These are phyloP conservation scores for Pseudogymnoascus sp. DNA, from an alignment of 2,329 filamentous ascomycete genomes.

Conservation along the genomic window DNA sequence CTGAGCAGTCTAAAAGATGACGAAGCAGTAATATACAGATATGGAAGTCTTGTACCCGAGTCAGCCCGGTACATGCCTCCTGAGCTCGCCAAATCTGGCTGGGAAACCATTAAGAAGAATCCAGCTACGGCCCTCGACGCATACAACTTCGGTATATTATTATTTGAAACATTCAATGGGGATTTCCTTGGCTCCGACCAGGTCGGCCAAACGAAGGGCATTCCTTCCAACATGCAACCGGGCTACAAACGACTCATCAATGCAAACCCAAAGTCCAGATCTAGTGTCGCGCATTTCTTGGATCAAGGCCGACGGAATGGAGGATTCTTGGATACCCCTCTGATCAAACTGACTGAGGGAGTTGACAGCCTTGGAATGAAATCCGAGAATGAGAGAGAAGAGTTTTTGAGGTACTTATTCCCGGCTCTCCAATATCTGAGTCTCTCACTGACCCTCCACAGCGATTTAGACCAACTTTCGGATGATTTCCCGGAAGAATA, in stretches of 20 bases:
- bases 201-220: constrained; percentile 74
- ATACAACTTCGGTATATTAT: constrained; percentile 75
- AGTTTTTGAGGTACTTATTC: constrained; percentile 62
- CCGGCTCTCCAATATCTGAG: constrained; percentile 22
- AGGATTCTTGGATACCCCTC: constrained; percentile 84
- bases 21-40: constrained; percentile 86
- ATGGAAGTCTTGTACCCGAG: constrained; percentile 82
- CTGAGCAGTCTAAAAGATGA: constrained; percentile 95
- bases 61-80: constrained; percentile 78
- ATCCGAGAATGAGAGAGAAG: constrained; percentile 72
- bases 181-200: constrained; percentile 71
- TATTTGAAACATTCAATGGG: constrained; percentile 90
- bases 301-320: constrained; percentile 79
- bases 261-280: constrained; percentile 78
- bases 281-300: constrained; percentile 78
- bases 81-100: constrained; percentile 79
- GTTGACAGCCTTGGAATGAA: constrained; percentile 92
- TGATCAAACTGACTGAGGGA: constrained; percentile 88
- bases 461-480: constrained; percentile 74
- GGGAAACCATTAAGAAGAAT: constrained; percentile 81
- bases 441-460: constrained; percentile 22
- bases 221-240: constrained; percentile 82
- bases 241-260: constrained; percentile 88
- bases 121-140: constrained; percentile 79
- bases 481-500: constrained; percentile 97